phyloP scores from a whole-genome alignment of 1,284 basidiomycete genomes.

The Melampsora larici-populina region DNA sequence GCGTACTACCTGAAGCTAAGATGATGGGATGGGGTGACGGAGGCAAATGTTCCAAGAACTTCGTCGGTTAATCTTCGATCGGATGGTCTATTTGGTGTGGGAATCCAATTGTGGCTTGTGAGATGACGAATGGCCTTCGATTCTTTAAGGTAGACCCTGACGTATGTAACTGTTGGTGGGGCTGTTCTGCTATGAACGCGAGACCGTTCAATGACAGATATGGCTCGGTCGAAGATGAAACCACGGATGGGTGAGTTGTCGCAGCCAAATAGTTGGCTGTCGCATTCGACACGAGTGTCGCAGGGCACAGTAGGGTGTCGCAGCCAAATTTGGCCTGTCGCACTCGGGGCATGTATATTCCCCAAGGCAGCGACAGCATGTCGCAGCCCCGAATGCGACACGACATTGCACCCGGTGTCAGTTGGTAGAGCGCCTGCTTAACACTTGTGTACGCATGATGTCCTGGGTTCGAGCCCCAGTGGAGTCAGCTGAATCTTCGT shows the following conservation, averaged over 20 bases:
- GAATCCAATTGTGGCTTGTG: not conserved
- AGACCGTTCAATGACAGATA: not conserved
- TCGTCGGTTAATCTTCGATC: not conserved
- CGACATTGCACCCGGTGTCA: no score
- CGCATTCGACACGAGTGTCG: not conserved
- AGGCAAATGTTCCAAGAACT: not conserved
- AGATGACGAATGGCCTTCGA: not conserved
- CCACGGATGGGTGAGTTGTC: not conserved
- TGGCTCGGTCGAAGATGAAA: not conserved
- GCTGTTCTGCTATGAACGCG: not conserved
- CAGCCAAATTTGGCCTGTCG: not conserved
- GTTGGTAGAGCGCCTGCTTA: not conserved
- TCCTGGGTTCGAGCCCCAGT: no score
- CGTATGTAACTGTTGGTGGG: not conserved
- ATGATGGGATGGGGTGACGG: not conserved
- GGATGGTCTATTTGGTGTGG: not conserved
- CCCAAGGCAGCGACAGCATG: not conserved
- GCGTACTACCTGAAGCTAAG: not conserved
- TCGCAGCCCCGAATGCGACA: not conserved
- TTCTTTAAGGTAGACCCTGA: not conserved
- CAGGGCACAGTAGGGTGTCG: not conserved
- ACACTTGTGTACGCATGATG: no score
- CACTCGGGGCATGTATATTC: not conserved
- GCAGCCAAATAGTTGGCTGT: not conserved
- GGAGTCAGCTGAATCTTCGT: no score